These are phyloP conservation scores for Plasmodium yoelii DNA, from an alignment of 169 alveolate species.

Conservation along the genomic window DNA sequence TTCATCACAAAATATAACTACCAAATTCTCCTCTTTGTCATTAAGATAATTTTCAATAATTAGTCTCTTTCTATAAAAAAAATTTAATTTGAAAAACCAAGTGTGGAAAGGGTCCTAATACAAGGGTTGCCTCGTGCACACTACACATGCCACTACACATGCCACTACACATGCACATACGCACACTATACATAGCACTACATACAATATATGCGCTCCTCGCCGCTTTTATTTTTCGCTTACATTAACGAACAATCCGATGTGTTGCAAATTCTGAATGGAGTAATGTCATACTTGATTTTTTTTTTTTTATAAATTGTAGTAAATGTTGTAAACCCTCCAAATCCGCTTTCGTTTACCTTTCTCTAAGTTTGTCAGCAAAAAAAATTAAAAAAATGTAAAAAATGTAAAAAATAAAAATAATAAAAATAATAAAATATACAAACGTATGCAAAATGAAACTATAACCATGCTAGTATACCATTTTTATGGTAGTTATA, in stretches of 20 bases:
- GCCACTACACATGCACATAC: too few relatives aligned
- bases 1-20: slow-evolving; percentile 43
- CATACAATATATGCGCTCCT: too few relatives aligned
- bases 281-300: background rate
- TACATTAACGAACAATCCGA: slow-evolving; percentile 7
- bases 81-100: too few relatives aligned
- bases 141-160: too few relatives aligned
- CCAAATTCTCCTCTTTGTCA: slow-evolving; percentile 16
- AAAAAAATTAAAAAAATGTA: background rate
- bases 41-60: slow-evolving; percentile 10
- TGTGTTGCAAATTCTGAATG: background rate
- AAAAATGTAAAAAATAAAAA: background rate
- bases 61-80: slow-evolving; percentile 11
- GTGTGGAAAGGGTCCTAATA: too few relatives aligned
- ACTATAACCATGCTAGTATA: too few relatives aligned
- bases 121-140: too few relatives aligned
- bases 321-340: slow-evolving; percentile 9
- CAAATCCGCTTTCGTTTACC: background rate
- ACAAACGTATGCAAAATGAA: background rate
- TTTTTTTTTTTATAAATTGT: slow-evolving; percentile 15
- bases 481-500: background rate
- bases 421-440: background rate
- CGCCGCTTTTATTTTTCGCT: background rate
- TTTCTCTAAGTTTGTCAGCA: background rate
- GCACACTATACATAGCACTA: too few relatives aligned